A percentile compares a stretch with the other conserved stretches of the same genome.
Evolutionary conservation across 2,329 filamentous ascomycete species (phyloP).

Genomic region (Aspergillus amoenus): DNA sequence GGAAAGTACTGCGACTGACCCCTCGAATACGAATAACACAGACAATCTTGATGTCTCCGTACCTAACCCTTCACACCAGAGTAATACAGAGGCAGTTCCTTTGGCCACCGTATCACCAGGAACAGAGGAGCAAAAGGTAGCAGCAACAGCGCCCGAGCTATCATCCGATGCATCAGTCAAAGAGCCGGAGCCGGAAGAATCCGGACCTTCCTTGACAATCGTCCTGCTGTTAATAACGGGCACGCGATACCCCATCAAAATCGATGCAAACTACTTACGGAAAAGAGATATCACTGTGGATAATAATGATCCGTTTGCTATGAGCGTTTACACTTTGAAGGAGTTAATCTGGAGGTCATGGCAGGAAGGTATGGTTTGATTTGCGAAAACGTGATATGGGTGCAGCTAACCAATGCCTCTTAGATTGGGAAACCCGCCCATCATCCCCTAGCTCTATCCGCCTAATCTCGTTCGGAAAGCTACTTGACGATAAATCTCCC

Average conservation of each 20-base stretch:
- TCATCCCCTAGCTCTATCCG: slow-evolving; percentile 85
- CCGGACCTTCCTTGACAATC: slow-evolving; percentile 53
- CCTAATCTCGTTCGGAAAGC: slow-evolving; percentile 85
- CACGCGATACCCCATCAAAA: slow-evolving; percentile 82
- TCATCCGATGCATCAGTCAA: slow-evolving; percentile 31
- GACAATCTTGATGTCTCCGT: slow-evolving; percentile 23
- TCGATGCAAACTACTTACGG: slow-evolving; percentile 80
- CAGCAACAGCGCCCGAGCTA: slow-evolving; percentile 17
- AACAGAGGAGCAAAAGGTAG: slow-evolving; percentile 24
- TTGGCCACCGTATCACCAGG: slow-evolving; percentile 17
- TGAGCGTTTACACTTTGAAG: slow-evolving; percentile 91
- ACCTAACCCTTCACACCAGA: slow-evolving; percentile 17
- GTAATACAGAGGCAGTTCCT: slow-evolving; percentile 12
- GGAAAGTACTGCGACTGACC: slow-evolving; percentile 7
- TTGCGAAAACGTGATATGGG: neutral
- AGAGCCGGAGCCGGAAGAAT: slow-evolving; percentile 38
- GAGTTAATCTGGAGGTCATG: slow-evolving; percentile 92
- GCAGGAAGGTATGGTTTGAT: slow-evolving; percentile 61
- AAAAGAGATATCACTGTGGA: slow-evolving; percentile 78
- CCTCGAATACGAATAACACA: slow-evolving; percentile 20
- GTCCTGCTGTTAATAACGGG: slow-evolving; percentile 81
- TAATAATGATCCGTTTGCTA: slow-evolving; percentile 77
- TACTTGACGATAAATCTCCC: slow-evolving; percentile 83
- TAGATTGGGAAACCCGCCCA: slow-evolving; percentile 83
- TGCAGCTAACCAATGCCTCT: slow-evolving; percentile 5